Conservation (phyloP, 2,329 filamentous ascomycete genomes). For the Fusarium citri region DNA sequence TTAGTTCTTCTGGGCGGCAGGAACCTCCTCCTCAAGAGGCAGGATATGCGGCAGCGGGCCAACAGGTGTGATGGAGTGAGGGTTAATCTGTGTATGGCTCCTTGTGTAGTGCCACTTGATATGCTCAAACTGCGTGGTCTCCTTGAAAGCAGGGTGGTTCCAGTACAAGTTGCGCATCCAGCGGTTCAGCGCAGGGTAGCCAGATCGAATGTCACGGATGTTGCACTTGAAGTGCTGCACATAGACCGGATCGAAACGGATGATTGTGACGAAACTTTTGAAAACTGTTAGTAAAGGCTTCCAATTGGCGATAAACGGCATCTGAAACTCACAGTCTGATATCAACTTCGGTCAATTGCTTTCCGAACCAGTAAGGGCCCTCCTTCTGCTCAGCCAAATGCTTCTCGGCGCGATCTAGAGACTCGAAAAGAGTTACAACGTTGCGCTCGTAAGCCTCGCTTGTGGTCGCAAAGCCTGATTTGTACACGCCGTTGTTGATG, state of each 20-base stretch:
- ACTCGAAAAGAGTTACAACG: constrained; percentile 76
- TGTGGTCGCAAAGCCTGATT: constrained; percentile 85
- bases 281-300: constrained; percentile 16
- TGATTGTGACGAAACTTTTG: constrained; percentile 72
- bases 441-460: constrained; percentile 85
- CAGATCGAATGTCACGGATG: constrained; percentile 83
- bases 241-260: constrained; percentile 82
- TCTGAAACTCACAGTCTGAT: constrained; percentile 69
- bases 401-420: constrained; percentile 80
- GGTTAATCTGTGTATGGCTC: constrained; percentile 75
- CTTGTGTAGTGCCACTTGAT: constrained; percentile 83
- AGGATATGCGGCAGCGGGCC: constrained; percentile 88
- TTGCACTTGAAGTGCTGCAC: constrained; percentile 93
- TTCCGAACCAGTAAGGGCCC: constrained; percentile 81
- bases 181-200: constrained; percentile 82
- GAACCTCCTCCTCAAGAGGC: constrained; percentile 80
- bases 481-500: constrained; percentile 79
- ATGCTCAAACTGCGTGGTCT: constrained; percentile 92
- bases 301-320: not conserved
- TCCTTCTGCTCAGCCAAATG: constrained; percentile 65
- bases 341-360: constrained; percentile 82
- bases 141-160: constrained; percentile 79
- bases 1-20: constrained; percentile 57
- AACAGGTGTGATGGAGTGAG: constrained; percentile 80
- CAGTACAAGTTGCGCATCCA: constrained; percentile 91